Percentiles rank a stretch among this genome's conserved stretches.
Conservation (phyloP, 768 basidiomycete species). For the Gyrodon lividus region DNA sequence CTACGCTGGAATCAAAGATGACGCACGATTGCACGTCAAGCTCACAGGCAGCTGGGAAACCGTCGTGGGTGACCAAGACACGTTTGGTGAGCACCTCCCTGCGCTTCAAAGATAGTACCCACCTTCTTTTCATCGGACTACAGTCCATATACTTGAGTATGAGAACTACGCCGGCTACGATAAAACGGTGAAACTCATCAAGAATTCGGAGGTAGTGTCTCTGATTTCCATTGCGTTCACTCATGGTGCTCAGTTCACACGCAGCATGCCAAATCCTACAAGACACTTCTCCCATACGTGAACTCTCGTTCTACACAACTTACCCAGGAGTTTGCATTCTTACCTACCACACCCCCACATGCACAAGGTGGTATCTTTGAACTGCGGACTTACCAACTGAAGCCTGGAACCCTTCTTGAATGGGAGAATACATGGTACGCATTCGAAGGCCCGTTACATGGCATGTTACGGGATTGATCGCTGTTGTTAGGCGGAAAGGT, state of each 20-base stretch:
- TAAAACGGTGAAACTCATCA: slow-evolving; percentile 63
- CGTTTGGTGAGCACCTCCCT: slow-evolving; percentile 57
- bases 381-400: slow-evolving; percentile 82
- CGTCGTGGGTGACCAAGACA: slow-evolving; percentile 85
- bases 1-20: slow-evolving; percentile 77
- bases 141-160: slow-evolving; percentile 83
- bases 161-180: slow-evolving; percentile 92
- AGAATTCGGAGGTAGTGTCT: slow-evolving; percentile 58
- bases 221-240: neutral
- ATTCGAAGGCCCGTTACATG: neutral
- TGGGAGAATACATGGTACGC: slow-evolving; percentile 92
- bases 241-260: neutral
- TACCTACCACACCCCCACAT: slow-evolving; percentile 86
- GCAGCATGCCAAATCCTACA: slow-evolving; percentile 67
- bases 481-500: slow-evolving; percentile 70
- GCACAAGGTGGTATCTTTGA: slow-evolving; percentile 92
- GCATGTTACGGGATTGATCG: slow-evolving; percentile 3
- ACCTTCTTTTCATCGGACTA: neutral
- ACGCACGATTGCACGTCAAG: slow-evolving; percentile 74
- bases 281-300: slow-evolving; percentile 75
- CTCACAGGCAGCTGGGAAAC: slow-evolving; percentile 95
- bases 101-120: neutral
- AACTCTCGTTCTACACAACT: slow-evolving; percentile 73
- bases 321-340: slow-evolving; percentile 93
- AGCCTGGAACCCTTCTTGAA: slow-evolving; percentile 87